Percentiles rank a stretch among this genome's conserved stretches.
These are phyloP conservation scores for Penicillium arizonense DNA, from an alignment of 495 filamentous ascomycete genomes.

Conservation along the genomic window DNA sequence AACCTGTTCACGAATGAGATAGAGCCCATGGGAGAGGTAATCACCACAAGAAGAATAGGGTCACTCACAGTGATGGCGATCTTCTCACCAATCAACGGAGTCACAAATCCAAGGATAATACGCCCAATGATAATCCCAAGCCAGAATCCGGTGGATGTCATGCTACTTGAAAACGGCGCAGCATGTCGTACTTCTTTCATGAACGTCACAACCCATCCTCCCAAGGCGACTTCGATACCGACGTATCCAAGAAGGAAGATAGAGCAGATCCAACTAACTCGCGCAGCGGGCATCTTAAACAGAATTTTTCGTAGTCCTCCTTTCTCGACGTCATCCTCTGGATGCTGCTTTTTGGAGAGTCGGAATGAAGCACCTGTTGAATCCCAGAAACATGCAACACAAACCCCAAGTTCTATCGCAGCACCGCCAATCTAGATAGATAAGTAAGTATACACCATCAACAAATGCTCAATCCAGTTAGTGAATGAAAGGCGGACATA, in stretches of 20 bases:
- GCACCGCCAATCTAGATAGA: constrained; percentile 53
- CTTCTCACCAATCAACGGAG: constrained; percentile 55
- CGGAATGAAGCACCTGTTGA: constrained; percentile 61
- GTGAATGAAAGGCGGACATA: constrained; percentile 15
- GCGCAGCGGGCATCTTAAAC: constrained; percentile 34
- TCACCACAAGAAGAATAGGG: not conserved
- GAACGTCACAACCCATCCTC: constrained; percentile 64
- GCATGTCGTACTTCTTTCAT: constrained; percentile 57
- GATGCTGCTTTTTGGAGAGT: constrained; percentile 30
- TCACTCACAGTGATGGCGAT: constrained; percentile 46
- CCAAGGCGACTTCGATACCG: constrained; percentile 75
- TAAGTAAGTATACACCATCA: not conserved
- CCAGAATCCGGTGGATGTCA: constrained; percentile 64
- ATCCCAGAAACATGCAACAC: constrained; percentile 59
- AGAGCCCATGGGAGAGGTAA: too few relatives aligned
- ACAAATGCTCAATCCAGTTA: not conserved
- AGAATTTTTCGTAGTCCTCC: constrained; percentile 56
- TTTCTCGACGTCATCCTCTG: constrained; percentile 24
- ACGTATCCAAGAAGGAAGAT: constrained; percentile 76
- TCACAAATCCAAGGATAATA: constrained; percentile 58
- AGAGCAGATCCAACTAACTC: constrained; percentile 69
- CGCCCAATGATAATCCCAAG: constrained; percentile 58
- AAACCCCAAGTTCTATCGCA: constrained; percentile 53
- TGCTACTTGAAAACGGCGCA: constrained; percentile 49
- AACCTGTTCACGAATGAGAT: constrained; percentile 15